These are phyloP conservation scores for Rickenella mellea DNA, from an alignment of 768 basidiomycete species.

Conservation along the genomic window DNA sequence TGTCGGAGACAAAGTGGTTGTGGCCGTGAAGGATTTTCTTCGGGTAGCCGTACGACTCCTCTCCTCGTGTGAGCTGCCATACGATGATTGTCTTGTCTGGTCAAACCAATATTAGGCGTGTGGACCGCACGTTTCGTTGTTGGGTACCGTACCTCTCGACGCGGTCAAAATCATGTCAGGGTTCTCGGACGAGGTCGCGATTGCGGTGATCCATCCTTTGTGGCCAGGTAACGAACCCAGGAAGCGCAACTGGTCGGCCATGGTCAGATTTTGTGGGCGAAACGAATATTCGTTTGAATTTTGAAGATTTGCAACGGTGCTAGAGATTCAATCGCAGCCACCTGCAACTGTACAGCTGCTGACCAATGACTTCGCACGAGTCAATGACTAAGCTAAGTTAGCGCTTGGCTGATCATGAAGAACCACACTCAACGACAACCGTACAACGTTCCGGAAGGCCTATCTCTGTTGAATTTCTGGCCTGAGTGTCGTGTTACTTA, in stretches of 20 bases:
- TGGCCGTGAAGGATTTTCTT: slow-evolving; percentile 97
- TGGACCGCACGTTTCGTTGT: no score
- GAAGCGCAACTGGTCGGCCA: slow-evolving; percentile 84
- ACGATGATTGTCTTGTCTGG: slow-evolving; percentile 99
- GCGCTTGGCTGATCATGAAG: no score
- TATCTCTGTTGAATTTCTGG: no score
- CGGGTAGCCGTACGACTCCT: slow-evolving; percentile 91
- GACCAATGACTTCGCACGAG: no score
- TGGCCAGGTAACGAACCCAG: slow-evolving; percentile 88
- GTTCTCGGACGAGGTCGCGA: slow-evolving; percentile 97
- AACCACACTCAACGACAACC: no score
- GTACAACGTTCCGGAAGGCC: no score
- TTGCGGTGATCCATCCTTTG: slow-evolving; percentile 97
- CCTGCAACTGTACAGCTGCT: neutral
- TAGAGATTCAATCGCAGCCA: neutral
- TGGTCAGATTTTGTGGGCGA: slow-evolving; percentile 20
- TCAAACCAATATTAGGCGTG: slow-evolving; percentile 12
- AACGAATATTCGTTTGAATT: neutral
- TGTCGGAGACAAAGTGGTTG: slow-evolving; percentile 98
- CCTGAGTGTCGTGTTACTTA: no score
- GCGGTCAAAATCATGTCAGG: slow-evolving; percentile 99
- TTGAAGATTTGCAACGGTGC: no score
- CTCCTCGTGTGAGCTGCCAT: slow-evolving; percentile 91
- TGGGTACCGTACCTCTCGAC: slow-evolving; percentile 89
- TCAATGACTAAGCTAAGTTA: no score